Conservation (phyloP, 164 flowering plant genomes). For the Vitis cinerea region DNA sequence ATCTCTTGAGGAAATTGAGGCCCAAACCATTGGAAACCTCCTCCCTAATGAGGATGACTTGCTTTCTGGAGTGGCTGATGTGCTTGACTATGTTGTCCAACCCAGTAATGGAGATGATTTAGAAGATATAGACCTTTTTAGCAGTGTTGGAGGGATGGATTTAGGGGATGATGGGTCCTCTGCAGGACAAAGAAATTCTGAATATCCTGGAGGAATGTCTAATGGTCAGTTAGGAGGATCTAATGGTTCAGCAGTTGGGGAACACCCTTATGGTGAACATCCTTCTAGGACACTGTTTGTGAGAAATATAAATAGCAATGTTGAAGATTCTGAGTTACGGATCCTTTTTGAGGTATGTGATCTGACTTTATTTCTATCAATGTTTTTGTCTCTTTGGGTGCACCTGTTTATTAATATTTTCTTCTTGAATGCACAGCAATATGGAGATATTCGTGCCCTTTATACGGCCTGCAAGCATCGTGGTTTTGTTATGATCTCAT, state of each 20-base stretch:
- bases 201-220: constrained; percentile 15
- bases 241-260: constrained; percentile 18
- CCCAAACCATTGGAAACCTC: constrained; percentile 57
- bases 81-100: constrained; percentile 20
- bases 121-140: constrained; percentile 38
- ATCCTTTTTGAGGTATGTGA: constrained; percentile 59
- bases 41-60: constrained; percentile 53
- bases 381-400: not conserved
- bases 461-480: constrained; percentile 76
- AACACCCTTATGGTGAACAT: constrained; percentile 46
- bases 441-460: constrained; percentile 66
- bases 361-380: not conserved
- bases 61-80: constrained; percentile 48
- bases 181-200: constrained; percentile 17
- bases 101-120: constrained; percentile 32
- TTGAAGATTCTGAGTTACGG: constrained; percentile 63
- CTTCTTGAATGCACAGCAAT: constrained; percentile 38
- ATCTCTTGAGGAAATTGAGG: constrained; percentile 67
- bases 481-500: constrained; percentile 78
- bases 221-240: constrained; percentile 16
- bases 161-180: constrained; percentile 39
- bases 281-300: constrained; percentile 77
- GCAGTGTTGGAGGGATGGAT: constrained; percentile 40
- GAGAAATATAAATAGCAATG: constrained; percentile 62
- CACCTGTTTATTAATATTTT: not conserved